Base-by-base conservation (phyloP, 2,329 filamentous ascomycete genomes). In the Dactylellina parvicollis region DNA sequence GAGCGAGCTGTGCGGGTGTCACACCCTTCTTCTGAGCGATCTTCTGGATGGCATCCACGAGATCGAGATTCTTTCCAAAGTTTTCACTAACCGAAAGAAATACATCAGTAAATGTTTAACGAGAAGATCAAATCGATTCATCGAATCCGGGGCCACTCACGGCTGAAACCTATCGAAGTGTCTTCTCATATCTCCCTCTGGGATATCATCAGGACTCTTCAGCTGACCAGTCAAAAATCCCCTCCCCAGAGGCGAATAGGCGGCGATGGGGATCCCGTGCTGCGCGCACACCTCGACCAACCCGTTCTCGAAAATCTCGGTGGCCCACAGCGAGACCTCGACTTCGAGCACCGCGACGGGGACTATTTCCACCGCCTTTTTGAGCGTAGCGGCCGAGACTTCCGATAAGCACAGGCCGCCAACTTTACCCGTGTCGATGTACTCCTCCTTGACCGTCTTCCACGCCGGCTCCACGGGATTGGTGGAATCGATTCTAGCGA, bases 191-290 rank as follows among this genome's bases (percentile, higher is more conserved):
- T 87, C 85, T 36, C 82, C 82, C 47, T 85, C 80, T 2, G 84
- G 83, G 36, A 91, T 80, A 76, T 91, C 89, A 1, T 85, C 82
- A 0, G 77, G 74, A 4, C 79, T 82, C 77, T 83, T 84, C 77
- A 86, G 81, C 74, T 84, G 79, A 0, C 86, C 85, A 0, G 85
- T 85, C 66, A 88, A 79, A 61, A 85, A 77, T 1, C 85, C 84
- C 24, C 86, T 82, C 3, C 90, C 88, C 0, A 92, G 82, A 0
- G 91, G 90, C 46, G 88, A 89, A 80, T 92, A 93, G 0, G 89
- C 89, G 34, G 92, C 81, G 50, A 93, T 81, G 0, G 89, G 88
- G 71, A 94, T 92, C 49, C 83, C 82, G 47, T 90, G 80, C 78
- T 93, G 84, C 0, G 82, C 84, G 77, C 87, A 89, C 0, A 86